These are phyloP conservation scores for Xylariaceae sp. DNA, from an alignment of 2,329 filamentous ascomycete genomes.

Conservation along the genomic window DNA sequence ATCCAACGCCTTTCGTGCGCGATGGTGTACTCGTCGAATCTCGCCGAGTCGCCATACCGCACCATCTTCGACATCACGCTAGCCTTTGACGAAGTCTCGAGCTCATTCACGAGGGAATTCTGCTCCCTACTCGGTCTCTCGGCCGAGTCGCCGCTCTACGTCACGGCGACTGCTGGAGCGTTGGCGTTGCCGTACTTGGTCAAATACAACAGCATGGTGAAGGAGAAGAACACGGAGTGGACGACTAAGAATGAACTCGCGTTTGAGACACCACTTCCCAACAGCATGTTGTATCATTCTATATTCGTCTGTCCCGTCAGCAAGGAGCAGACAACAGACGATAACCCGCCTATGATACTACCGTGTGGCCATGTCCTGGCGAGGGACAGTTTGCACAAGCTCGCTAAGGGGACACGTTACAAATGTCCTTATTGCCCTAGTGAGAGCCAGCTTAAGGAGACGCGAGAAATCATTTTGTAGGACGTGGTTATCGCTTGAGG, in stretches of 20 bases:
- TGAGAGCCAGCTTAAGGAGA: slow-evolving; percentile 75
- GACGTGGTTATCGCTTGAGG: not conserved
- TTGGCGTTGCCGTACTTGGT: slow-evolving; percentile 86
- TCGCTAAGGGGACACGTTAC: slow-evolving; percentile 76
- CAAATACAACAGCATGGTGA: slow-evolving; percentile 84
- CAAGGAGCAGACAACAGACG: slow-evolving; percentile 91
- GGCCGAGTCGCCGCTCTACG: slow-evolving; percentile 87
- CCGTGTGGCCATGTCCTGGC: slow-evolving; percentile 94
- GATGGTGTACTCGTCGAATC: slow-evolving; percentile 73
- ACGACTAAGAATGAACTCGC: slow-evolving; percentile 87
- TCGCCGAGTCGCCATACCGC: slow-evolving; percentile 74
- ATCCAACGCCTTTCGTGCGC: slow-evolving; percentile 78
- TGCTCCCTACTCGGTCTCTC: slow-evolving; percentile 87
- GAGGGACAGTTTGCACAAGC: slow-evolving; percentile 72
- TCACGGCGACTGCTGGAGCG: slow-evolving; percentile 86
- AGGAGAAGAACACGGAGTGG: slow-evolving; percentile 89
- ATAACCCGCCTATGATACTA: slow-evolving; percentile 95
- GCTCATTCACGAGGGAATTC: slow-evolving; percentile 91
- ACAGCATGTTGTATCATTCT: slow-evolving; percentile 74
- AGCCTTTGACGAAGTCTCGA: slow-evolving; percentile 77
- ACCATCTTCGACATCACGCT: slow-evolving; percentile 69
- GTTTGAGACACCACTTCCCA: slow-evolving; percentile 62
- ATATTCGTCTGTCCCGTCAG: slow-evolving; percentile 98
- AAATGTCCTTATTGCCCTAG: slow-evolving; percentile 96
- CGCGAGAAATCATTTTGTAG: slow-evolving; percentile 66